phyloP scores from a whole-genome alignment of 768 basidiomycete genomes.

The Mycena polygramma region DNA sequence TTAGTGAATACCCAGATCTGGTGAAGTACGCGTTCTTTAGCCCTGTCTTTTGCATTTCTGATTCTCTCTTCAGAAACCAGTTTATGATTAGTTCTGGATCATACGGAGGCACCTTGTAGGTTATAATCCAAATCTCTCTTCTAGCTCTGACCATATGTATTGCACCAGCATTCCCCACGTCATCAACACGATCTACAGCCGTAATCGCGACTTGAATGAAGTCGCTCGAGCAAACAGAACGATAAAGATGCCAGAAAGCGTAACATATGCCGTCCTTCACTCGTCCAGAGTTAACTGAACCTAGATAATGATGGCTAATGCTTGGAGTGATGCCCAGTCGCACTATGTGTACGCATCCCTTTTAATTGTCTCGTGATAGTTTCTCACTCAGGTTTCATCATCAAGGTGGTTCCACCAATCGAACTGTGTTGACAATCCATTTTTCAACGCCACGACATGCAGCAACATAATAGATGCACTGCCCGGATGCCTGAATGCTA shows the following conservation, averaged over 20 bases:
- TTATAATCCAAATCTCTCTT: not conserved
- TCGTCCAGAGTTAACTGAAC: not conserved
- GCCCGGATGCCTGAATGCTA: slow-evolving; percentile 3
- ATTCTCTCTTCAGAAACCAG: not conserved
- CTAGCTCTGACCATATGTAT: not conserved
- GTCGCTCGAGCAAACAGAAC: slow-evolving; percentile 1
- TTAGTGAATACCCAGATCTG: not conserved
- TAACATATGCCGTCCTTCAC: not conserved
- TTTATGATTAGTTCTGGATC: slow-evolving; percentile 16
- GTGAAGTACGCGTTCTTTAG: not conserved
- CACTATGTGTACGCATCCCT: not conserved
- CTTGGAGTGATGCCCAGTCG: slow-evolving; percentile 10
- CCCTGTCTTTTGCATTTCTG: not conserved
- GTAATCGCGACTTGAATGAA: not conserved
- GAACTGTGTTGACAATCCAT: slow-evolving; percentile 6
- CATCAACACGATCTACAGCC: slow-evolving; percentile 10
- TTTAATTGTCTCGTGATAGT: no score
- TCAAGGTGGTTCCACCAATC: slow-evolving; percentile 13
- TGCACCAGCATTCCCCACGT: slow-evolving; percentile 2
- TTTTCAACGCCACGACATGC: slow-evolving; percentile 12
- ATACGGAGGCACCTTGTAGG: slow-evolving; percentile 7
- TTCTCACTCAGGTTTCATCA: no score
- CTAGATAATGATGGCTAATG: slow-evolving; percentile 14
- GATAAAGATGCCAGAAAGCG: slow-evolving; percentile 18
- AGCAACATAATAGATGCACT: not conserved